A percentile compares a stretch with the other conserved stretches of the same genome.
Conservation (phyloP, 805 yeast genomes). For the Ogataea kodamae region DNA sequence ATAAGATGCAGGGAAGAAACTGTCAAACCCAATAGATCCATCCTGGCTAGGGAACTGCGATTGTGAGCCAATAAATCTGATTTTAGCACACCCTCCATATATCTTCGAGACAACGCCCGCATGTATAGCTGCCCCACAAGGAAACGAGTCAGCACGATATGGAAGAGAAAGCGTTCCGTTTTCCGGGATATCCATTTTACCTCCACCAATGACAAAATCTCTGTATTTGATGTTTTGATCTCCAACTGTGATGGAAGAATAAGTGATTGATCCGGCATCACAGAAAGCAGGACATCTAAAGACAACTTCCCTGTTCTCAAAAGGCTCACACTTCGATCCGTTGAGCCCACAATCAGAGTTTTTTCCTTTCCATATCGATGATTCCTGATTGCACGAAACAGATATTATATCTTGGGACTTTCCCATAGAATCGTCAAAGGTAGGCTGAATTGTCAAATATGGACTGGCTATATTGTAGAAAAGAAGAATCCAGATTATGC, state of each 20-base stretch:
- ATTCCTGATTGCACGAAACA: constrained; percentile 46
- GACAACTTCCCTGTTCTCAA: constrained; percentile 42
- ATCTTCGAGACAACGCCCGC: constrained; percentile 72
- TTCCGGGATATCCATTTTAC: constrained; percentile 29
- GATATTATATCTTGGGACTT: constrained; percentile 34
- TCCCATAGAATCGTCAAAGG: constrained; percentile 18
- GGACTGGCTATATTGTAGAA: constrained; percentile 41
- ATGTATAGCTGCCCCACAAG: constrained; percentile 89
- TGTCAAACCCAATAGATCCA: constrained; percentile 54
- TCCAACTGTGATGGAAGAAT: constrained; percentile 74
- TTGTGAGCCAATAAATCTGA: constrained; percentile 55
- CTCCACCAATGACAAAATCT: constrained; percentile 79
- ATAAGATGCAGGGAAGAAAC: constrained; percentile 75
- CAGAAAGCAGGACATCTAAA: constrained; percentile 89
- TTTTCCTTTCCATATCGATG: constrained; percentile 68
- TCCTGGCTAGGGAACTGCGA: constrained; percentile 48
- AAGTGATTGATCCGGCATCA: constrained; percentile 72
- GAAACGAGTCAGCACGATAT: constrained; percentile 83
- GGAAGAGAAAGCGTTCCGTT: constrained; percentile 46
- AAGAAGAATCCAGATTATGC: constrained; percentile 44
- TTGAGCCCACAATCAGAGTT: constrained; percentile 73
- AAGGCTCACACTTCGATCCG: constrained; percentile 56
- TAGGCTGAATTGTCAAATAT: constrained; percentile 43
- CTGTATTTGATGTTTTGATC: constrained; percentile 60
- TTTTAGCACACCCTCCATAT: constrained; percentile 74